These are phyloP conservation scores for Leucocoprinus leucothites DNA, from an alignment of 768 basidiomycete species.

Conservation along the genomic window DNA sequence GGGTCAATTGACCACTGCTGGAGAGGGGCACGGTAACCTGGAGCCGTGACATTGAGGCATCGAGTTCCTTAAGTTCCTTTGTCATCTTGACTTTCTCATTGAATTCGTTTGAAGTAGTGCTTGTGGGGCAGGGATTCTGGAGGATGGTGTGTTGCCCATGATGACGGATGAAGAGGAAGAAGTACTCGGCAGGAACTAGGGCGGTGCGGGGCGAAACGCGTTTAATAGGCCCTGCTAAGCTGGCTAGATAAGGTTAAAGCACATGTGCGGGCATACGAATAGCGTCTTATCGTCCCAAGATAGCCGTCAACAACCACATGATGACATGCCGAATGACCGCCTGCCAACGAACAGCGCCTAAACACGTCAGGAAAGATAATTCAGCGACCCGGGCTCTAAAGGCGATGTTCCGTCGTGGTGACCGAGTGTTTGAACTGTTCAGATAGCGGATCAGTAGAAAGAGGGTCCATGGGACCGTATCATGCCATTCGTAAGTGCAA, in stretches of 20 bases:
- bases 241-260: slow-evolving; percentile 6
- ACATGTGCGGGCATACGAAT: not conserved
- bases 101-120: slow-evolving; percentile 28
- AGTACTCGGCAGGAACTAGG: not conserved
- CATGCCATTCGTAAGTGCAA: too few species aligned
- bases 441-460: too few species aligned
- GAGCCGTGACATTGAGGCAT: slow-evolving; percentile 29
- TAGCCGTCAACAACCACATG: not conserved
- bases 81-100: slow-evolving; percentile 13
- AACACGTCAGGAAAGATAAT: too few species aligned
- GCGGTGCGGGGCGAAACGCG: not conserved
- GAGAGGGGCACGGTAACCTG: slow-evolving; percentile 42
- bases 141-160: slow-evolving; percentile 32
- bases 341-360: too few species aligned
- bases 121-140: slow-evolving; percentile 24
- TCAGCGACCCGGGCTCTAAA: too few species aligned
- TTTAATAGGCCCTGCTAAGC: not conserved
- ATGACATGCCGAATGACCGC: not conserved
- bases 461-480: too few species aligned
- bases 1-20: slow-evolving; percentile 56
- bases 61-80: slow-evolving; percentile 19
- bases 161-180: slow-evolving; percentile 6
- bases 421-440: too few species aligned
- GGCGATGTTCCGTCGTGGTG: too few species aligned
- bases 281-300: not conserved